A percentile compares a stretch with the other conserved stretches of the same genome.
Evolutionary conservation across 164 flowering plant species (phyloP).

Genomic region (Dillenia turbinata): DNA sequence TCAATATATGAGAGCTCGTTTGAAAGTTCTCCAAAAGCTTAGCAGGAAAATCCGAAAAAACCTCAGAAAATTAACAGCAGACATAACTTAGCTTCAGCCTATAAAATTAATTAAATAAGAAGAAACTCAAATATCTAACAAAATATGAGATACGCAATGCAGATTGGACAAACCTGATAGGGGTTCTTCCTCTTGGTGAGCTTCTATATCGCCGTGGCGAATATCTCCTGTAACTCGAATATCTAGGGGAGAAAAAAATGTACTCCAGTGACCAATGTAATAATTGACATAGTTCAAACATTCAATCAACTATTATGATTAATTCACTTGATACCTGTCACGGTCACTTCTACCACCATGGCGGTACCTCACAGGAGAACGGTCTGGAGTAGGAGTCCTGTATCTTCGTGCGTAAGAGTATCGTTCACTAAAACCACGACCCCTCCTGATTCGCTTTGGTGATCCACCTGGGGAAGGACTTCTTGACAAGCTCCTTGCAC

Average conservation of each 20-base stretch:
- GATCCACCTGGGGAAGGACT: conserved; percentile 83
- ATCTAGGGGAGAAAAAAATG: conserved; percentile 27
- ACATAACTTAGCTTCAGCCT: too few species aligned
- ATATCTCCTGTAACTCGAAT: conserved; percentile 63
- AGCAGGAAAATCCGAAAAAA: too few species aligned
- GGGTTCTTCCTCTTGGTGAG: conserved; percentile 83
- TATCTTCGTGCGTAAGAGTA: conserved; percentile 88
- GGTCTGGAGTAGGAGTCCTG: conserved; percentile 89
- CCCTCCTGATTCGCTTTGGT: conserved; percentile 88
- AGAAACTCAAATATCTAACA: too few species aligned
- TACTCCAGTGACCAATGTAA: background rate
- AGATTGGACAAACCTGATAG: conserved; percentile 52
- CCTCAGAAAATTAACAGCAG: too few species aligned
- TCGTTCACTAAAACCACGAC: conserved; percentile 89
- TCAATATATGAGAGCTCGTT: too few species aligned
- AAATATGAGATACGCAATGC: background rate
- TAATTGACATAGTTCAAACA: background rate
- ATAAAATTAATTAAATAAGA: too few species aligned
- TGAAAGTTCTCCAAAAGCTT: too few species aligned
- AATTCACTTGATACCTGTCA: conserved; percentile 43
- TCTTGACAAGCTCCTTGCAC: conserved; percentile 70
- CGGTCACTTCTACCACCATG: conserved; percentile 70
- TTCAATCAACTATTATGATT: background rate
- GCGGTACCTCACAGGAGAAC: conserved; percentile 78
- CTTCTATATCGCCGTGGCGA: conserved; percentile 90